Percentiles rank a stretch among this genome's conserved stretches.
Conservation (phyloP, 2,329 filamentous ascomycete genomes). For the Tolypocladium sp. region DNA sequence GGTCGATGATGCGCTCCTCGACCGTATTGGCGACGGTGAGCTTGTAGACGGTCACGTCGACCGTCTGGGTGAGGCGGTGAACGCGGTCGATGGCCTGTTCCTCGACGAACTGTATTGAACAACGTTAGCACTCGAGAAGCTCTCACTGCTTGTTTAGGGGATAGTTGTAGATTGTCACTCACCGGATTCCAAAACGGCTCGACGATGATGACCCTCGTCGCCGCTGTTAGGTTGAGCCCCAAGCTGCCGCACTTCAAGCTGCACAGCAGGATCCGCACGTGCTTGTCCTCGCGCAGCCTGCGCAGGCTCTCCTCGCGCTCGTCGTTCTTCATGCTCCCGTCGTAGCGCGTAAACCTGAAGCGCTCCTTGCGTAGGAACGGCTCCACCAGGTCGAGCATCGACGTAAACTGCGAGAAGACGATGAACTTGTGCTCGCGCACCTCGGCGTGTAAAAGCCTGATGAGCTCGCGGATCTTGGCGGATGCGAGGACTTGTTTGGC, state of each 20-base stretch:
- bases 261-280: slow-evolving; percentile 78
- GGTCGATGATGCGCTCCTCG: slow-evolving; percentile 86
- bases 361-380: slow-evolving; percentile 72
- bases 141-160: neutral
- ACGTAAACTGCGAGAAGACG: slow-evolving; percentile 96
- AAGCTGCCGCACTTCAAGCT: slow-evolving; percentile 89
- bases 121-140: slow-evolving; percentile 2
- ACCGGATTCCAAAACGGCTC: slow-evolving; percentile 98
- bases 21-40: slow-evolving; percentile 80
- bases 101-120: slow-evolving; percentile 68
- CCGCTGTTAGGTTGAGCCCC: slow-evolving; percentile 89
- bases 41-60: slow-evolving; percentile 92
- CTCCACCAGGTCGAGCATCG: slow-evolving; percentile 93
- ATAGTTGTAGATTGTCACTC: slow-evolving; percentile 23
- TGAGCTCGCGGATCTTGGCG: slow-evolving; percentile 83
- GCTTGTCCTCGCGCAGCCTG: slow-evolving; percentile 63
- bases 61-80: slow-evolving; percentile 92
- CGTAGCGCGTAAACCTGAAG: slow-evolving; percentile 80
- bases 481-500: slow-evolving; percentile 51
- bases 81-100: slow-evolving; percentile 98
- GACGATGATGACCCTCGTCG: slow-evolving; percentile 84
- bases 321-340: slow-evolving; percentile 92
- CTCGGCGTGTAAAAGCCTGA: slow-evolving; percentile 73
- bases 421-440: slow-evolving; percentile 86
- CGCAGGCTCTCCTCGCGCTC: slow-evolving; percentile 78